Percentiles rank a stretch among this genome's conserved stretches.
Evolutionary conservation across 768 basidiomycete genomes (phyloP).

Genomic region (Kwoniella shandongensis): DNA sequence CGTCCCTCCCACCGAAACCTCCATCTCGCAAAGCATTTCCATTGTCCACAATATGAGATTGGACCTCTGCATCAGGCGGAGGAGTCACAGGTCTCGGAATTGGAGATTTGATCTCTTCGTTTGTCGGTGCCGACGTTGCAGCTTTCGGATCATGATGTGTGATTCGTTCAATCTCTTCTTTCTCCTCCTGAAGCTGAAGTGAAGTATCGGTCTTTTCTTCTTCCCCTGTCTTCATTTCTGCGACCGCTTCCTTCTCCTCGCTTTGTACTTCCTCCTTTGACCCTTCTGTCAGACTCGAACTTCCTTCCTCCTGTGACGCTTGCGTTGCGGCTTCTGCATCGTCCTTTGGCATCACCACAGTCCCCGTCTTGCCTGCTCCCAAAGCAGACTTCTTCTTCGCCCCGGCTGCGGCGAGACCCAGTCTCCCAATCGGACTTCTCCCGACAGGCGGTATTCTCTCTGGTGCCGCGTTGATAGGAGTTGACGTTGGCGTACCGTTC

Average conservation of each 20-base stretch:
- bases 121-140: not conserved
- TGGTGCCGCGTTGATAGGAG: not conserved
- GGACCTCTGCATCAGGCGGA: not conserved
- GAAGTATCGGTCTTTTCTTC: not conserved
- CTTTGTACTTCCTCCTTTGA: not conserved
- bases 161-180: not conserved
- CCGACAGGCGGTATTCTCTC: conserved; percentile 25
- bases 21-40: not conserved
- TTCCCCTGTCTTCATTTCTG: not conserved
- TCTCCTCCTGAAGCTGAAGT: not conserved
- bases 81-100: conserved; percentile 1
- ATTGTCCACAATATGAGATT: not conserved
- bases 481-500: not conserved
- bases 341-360: too few relatives aligned
- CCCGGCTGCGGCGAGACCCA: conserved; percentile 30
- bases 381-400: not conserved
- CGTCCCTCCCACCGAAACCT: not conserved
- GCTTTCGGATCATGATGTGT: not conserved
- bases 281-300: not conserved
- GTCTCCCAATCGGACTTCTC: conserved; percentile 28
- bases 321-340: too few relatives aligned
- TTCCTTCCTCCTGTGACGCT: too few relatives aligned
- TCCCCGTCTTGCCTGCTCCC: too few relatives aligned
- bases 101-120: not conserved
- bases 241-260: not conserved